Base-by-base conservation (phyloP, 192 early-diverging fungal genomes). In the Backusella westeae region DNA sequence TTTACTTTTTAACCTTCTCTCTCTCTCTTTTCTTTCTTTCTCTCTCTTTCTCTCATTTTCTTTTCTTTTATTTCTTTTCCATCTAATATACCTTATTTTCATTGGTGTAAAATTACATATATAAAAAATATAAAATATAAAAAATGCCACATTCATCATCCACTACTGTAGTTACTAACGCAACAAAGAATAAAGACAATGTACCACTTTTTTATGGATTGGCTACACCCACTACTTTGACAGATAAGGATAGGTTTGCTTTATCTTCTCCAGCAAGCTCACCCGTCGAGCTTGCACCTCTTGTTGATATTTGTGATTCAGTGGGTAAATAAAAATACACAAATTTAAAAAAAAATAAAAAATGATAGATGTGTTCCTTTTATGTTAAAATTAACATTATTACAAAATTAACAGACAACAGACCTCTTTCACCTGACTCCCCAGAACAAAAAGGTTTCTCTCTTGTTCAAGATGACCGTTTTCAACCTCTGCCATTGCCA, bases 121-220 rank as follows among this genome's bases (percentile, higher is more conserved):
- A n/a, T 7, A 49, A 19, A 49, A n/a, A 49, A 49, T 49, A 49
- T 49, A n/a, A 49, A 44, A 65, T 65, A 65, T 65, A 34, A 34
- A 67, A 68, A 44, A 71, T 71, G 70, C 42, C 70, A 71, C 70
- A 71, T 71, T 71, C 70, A 71, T 71, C 70, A 69, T 69, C 34
- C 21, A 69, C 36, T 71, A 46, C 70, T 71, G 44, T 44, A 39
- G 69, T 70, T 44, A 44, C 39, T 49, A 71, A 44, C 70, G 26
- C 44, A 49, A 44, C 70, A 71, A 63, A 71, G 29, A 34, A 71
- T 23, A 39, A 39, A 21, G 35, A 39, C 35, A 39, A 42, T 39
- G 56, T 69, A 41, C 69, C 69, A 46, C 26, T 41, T 21, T 26
- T 41, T 46, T 71, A 71, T 44, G 42, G 39, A 44, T 46, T 41